Conservation (phyloP, 202 grass and related monocot genomes). For the Zoysia matrella region DNA sequence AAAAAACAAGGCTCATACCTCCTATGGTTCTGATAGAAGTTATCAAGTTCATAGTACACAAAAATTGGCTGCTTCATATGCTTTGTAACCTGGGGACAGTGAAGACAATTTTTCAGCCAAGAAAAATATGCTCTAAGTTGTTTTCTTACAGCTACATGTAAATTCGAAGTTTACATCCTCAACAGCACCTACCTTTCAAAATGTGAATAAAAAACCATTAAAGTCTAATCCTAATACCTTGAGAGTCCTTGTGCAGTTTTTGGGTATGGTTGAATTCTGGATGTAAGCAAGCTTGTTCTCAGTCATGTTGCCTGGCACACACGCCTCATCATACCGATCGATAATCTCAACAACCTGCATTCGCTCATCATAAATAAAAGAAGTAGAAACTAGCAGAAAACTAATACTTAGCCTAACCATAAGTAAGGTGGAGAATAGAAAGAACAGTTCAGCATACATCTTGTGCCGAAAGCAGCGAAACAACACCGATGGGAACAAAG, state of each 20-base stretch:
- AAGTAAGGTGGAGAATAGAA: slow-evolving; percentile 9
- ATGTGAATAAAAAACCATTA: no score
- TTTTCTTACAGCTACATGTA: slow-evolving; percentile 8
- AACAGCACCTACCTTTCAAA: not conserved
- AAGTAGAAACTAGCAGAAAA: slow-evolving; percentile 10
- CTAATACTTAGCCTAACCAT: not conserved
- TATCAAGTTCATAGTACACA: slow-evolving; percentile 97
- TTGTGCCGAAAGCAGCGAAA: slow-evolving; percentile 72
- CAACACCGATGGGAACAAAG: slow-evolving; percentile 84
- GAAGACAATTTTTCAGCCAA: not conserved
- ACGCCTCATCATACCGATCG: slow-evolving; percentile 74
- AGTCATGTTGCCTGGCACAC: slow-evolving; percentile 63
- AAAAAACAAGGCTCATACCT: slow-evolving; percentile 59
- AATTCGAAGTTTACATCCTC: not conserved
- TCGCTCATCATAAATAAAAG: slow-evolving; percentile 14
- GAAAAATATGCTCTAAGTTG: not conserved
- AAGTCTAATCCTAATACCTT: slow-evolving; percentile 36
- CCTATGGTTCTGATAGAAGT: slow-evolving; percentile 99
- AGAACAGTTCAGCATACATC: slow-evolving; percentile 49
- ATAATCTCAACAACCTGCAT: slow-evolving; percentile 92
- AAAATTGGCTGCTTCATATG: slow-evolving; percentile 89
- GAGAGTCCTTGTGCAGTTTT: slow-evolving; percentile 77
- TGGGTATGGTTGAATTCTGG: slow-evolving; percentile 49
- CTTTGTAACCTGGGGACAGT: slow-evolving; percentile 68
- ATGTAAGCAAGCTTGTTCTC: slow-evolving; percentile 81